Conservation (phyloP, 176 grass and related monocot genomes). For the Avena atlantica region DNA sequence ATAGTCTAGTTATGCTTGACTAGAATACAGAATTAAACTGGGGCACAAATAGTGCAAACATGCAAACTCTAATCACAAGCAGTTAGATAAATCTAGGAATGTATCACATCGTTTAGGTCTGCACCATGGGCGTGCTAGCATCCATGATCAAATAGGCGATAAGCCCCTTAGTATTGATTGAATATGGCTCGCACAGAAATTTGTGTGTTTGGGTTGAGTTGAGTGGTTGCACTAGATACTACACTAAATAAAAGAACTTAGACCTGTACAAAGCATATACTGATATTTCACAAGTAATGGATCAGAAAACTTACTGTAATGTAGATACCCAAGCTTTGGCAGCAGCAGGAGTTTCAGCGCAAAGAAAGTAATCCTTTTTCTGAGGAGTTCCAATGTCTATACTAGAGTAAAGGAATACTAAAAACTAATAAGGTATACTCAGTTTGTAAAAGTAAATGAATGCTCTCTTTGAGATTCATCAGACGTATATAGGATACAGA, state of each 20-base stretch:
- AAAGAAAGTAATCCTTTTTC: constrained; percentile 99
- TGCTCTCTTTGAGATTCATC: constrained; percentile 23
- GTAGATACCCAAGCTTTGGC: constrained; percentile 97
- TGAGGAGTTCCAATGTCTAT: constrained; percentile 94
- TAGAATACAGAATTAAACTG: not conserved
- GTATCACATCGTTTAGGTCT: constrained; percentile 19
- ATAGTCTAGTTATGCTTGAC: constrained; percentile 28
- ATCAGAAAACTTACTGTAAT: constrained; percentile 78
- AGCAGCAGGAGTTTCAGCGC: constrained; percentile 90
- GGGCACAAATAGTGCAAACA: not conserved
- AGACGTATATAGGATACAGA: constrained; percentile 74
- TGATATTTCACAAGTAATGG: constrained; percentile 19
- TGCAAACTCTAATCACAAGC: constrained; percentile 14
- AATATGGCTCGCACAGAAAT: not conserved
- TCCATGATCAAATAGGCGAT: not conserved
- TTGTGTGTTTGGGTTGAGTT: constrained; percentile 19
- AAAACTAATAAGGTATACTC: constrained; percentile 28
- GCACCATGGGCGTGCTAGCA: not conserved
- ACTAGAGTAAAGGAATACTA: constrained; percentile 63
- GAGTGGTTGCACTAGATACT: constrained; percentile 4
- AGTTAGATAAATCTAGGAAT: not conserved
- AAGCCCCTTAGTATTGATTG: not conserved
- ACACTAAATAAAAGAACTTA: constrained; percentile 10
- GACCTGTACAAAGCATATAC: not conserved
- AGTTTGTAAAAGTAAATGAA: not conserved